Base-by-base conservation (phyloP, 192 early-diverging fungal genomes). In the Coemansia sp. region DNA sequence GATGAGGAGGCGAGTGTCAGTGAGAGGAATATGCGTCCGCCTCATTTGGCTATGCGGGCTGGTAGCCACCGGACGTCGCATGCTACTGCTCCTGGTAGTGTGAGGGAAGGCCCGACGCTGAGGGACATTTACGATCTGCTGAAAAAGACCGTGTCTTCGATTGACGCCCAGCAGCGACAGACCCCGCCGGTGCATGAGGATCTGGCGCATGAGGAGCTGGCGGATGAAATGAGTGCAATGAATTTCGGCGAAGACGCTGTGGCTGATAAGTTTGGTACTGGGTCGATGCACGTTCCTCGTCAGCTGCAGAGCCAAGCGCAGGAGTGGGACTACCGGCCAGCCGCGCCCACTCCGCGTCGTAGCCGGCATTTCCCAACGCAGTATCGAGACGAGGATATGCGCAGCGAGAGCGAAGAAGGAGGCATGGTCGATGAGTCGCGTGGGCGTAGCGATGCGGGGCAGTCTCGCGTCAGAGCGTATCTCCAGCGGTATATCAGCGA, bases 311-410 rank as follows among this genome's bases (percentile, higher is more conserved):
- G 5, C 39, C 50, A 12, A 1, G 34, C 60, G 27, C 69, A 60
- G 36, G 61, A 62, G 44, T 66, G 57, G 34, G 72, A 57, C 3
- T 10, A 21, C 1, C 59, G 79, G 1, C 80, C 80, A 0, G 60
- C 72, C 25, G 80, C 80, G 10, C 80, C 80, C 1, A 82, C 80
- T 36, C 80, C 80, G 5, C 73, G 78, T 17, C 75, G 72, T 3
- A 67, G 70, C 55, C 59, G 69, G 2, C 66, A 61, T 3, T 53
- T 70, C 37, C 74, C 67, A 21, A 23, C 62, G 23, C 63, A 63
- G 46, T 63, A 46, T 58, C 25, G 25, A 4, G 62, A 31, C 15
- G 51, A 57, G 10, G 42, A 44, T n/a, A 42, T 34, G 25, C 17
- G 15, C 4, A 37, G 48, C 21, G 45, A 42, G 31, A 25, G 17